These are phyloP conservation scores for Graphiopsis chlorocephala DNA, from an alignment of 2,329 filamentous ascomycete genomes.

Conservation along the genomic window DNA sequence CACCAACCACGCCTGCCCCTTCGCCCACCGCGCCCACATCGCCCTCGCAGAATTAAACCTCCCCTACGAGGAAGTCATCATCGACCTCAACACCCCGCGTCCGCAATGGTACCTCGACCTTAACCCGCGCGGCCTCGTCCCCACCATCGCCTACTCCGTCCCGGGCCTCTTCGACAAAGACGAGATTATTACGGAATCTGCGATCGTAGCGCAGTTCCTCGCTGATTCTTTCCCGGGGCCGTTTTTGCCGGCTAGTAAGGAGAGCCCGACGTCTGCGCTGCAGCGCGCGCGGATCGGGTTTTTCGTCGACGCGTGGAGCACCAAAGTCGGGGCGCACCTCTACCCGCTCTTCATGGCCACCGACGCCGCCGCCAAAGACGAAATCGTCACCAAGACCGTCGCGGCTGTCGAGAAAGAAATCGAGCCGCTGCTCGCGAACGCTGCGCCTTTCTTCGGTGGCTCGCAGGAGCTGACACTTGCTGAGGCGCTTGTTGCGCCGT, in stretches of 20 bases:
- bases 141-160: constrained; percentile 61
- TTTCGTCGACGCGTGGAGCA: constrained; percentile 68
- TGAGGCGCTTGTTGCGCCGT: constrained; percentile 69
- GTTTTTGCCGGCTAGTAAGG: constrained; percentile 57
- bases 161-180: constrained; percentile 39
- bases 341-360: constrained; percentile 48
- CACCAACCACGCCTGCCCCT: constrained; percentile 68
- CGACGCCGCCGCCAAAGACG: constrained; percentile 42
- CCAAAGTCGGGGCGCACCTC: constrained; percentile 55
- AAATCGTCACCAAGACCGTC: constrained; percentile 51
- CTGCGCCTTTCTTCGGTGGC: constrained; percentile 46
- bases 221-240: constrained; percentile 68
- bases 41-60: constrained; percentile 32
- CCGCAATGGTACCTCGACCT: constrained; percentile 71
- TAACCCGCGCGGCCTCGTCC: constrained; percentile 77
- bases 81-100: constrained; percentile 68
- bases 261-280: constrained; percentile 55
- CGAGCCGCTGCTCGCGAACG: constrained; percentile 62
- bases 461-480: constrained; percentile 62
- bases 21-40: constrained; percentile 64
- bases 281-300: constrained; percentile 65
- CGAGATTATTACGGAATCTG: constrained; percentile 70
- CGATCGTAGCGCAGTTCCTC: constrained; percentile 68
- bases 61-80: constrained; percentile 40
- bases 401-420: constrained; percentile 64